Evolutionary conservation across 306 rosid species (phyloP), one percentile per base, ranked within the genome.

Genomic region (Trifolium repens): DNA sequence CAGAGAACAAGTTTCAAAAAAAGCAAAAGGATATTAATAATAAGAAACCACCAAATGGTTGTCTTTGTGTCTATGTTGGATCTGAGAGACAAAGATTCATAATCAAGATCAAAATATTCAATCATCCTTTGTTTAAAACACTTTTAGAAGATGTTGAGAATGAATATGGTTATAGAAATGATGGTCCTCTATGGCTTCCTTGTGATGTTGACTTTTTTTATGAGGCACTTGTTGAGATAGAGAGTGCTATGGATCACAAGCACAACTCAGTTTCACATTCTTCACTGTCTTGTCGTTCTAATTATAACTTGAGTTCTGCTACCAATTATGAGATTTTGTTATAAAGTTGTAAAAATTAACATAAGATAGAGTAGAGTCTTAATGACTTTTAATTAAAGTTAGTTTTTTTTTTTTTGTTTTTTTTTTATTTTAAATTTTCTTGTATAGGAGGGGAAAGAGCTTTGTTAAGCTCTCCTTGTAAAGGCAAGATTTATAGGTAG

Each of bases 161-260:
- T 39, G 94, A 94, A 77, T 89, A 82, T 59, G 96, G 96, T 1
- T 81, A 79, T 22, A 62, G 19, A 16, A 77, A 84, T 26, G 78
- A 91, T 17, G 94, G 98, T 2, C 98, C 97, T 0, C 58, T 91
- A 5, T 80, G 85, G 76, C 86, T 93, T 60, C 97, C 97, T 46
- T 93, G 97, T 10, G 73, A 85, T 0, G 93, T 88, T 27, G 84
- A 75, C n/a, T 79, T 85, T 11, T 93, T 93, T 78, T 69, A 30
- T 42, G 42, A 84, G 16, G 89, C 85, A 3, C 43, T 89, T 59
- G 76, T 8, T 2, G 76, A 78, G 53, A 80, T 80, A 8, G 30
- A 54, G 30, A 19, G 77, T 4, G 63, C 3, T 24, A 62, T 46
- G 11, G 30, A 68, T 32, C 73, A 53, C 34, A 53, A 64, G 1